Evolutionary conservation across 768 basidiomycete species (phyloP).

Genomic region (Psilocybe azurescens): DNA sequence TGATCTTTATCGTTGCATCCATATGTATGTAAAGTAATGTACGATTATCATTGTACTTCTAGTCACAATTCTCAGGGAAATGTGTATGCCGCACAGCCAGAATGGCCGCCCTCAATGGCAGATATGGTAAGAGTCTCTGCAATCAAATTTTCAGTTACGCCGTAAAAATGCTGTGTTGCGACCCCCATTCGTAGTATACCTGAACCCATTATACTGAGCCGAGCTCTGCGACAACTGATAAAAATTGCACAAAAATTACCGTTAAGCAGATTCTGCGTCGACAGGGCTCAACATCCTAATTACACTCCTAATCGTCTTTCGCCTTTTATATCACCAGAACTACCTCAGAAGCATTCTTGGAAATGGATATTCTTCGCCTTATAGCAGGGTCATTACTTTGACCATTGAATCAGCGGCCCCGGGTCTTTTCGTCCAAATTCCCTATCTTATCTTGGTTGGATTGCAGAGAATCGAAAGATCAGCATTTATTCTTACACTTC

Average conservation of each 20-base stretch:
- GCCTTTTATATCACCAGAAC: no score
- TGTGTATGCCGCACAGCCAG: background rate
- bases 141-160: no score
- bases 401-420: slow-evolving; percentile 19
- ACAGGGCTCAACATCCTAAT: slow-evolving; percentile 17
- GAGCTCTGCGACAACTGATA: no score
- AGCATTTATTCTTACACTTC: slow-evolving; percentile 7
- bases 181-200: no score
- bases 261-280: no score
- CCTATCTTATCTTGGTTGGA: slow-evolving; percentile 11
- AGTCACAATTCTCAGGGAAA: background rate
- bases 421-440: slow-evolving; percentile 12
- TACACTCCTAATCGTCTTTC: background rate
- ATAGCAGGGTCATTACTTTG: slow-evolving; percentile 15
- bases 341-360: background rate
- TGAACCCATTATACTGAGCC: no score
- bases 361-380: slow-evolving; percentile 4
- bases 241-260: no score
- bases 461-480: slow-evolving; percentile 6
- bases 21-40: background rate
- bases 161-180: no score
- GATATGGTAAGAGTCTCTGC: no score
- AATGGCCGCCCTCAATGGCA: no score
- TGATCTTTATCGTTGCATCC: background rate
- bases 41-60: background rate